phyloP scores from a whole-genome alignment of 192 early-diverging fungal genomes.

The Coemansia sp. region DNA sequence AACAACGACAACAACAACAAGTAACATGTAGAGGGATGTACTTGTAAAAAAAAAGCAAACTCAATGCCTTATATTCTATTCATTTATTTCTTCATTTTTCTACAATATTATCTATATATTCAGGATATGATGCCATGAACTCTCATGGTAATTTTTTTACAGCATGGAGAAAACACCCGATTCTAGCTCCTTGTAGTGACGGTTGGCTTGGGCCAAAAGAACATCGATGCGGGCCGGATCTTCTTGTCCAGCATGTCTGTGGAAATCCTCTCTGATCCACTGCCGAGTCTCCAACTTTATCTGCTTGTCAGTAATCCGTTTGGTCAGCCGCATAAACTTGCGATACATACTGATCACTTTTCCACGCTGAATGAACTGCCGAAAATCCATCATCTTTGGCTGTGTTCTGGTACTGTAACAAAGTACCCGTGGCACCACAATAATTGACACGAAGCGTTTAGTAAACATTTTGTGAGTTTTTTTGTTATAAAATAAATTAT shows the following conservation, averaged over 20 bases:
- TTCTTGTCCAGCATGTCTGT: constrained; percentile 27
- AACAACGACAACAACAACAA: neutral
- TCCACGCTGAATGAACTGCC: constrained; percentile 50
- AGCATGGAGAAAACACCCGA: constrained; percentile 39
- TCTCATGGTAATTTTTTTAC: neutral
- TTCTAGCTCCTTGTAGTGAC: constrained; percentile 52
- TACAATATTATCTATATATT: no score
- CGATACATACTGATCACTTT: constrained; percentile 48
- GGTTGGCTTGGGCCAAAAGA: constrained; percentile 40
- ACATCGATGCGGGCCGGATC: constrained; percentile 40
- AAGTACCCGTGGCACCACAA: neutral
- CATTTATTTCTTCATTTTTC: neutral
- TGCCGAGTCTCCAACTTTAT: constrained; percentile 33
- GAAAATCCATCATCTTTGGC: constrained; percentile 24
- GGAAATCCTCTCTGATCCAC: constrained; percentile 48
- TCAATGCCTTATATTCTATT: neutral
- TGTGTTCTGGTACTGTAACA: neutral
- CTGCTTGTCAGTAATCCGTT: constrained; percentile 33
- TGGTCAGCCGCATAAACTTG: constrained; percentile 49
- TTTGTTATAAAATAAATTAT: no score
- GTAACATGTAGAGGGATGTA: neutral
- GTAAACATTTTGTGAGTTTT: no score
- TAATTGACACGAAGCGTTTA: neutral
- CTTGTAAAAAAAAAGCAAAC: neutral
- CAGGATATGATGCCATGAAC: no score